Evolutionary conservation across 306 rosid genomes (phyloP).

Genomic region (Lablab purpureus): DNA sequence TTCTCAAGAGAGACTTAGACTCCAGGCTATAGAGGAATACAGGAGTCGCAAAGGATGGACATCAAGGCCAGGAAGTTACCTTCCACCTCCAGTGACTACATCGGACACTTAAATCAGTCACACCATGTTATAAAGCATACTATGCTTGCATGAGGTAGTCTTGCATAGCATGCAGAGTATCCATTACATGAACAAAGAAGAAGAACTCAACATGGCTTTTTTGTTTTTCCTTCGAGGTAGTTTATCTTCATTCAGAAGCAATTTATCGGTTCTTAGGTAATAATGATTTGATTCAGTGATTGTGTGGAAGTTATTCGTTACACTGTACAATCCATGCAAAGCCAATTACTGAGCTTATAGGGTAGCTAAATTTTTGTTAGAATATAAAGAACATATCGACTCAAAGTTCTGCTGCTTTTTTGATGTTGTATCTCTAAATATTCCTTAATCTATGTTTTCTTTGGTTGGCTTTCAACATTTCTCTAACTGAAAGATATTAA

Average conservation of each 20-base stretch:
- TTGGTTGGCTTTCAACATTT: not conserved
- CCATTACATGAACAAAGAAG: not conserved
- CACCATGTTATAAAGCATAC: conserved; percentile 17
- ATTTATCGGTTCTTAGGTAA: not conserved
- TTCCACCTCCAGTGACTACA: conserved; percentile 51
- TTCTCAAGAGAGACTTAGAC: conserved; percentile 83
- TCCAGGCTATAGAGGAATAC: conserved; percentile 84
- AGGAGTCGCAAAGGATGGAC: conserved; percentile 82
- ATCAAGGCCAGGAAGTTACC: conserved; percentile 82
- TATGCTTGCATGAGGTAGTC: not conserved
- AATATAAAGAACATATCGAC: not conserved
- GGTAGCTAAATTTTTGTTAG: conserved; percentile 13
- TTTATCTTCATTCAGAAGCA: conserved; percentile 30
- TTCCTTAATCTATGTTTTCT: conserved; percentile 25
- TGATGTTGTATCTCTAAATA: not conserved
- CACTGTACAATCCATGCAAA: conserved; percentile 18
- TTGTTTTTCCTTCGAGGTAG: conserved; percentile 22
- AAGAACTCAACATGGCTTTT: conserved; percentile 8
- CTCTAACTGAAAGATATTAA: not conserved
- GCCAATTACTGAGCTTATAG: conserved; percentile 12
- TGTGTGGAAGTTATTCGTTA: no score
- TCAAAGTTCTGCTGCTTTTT: conserved; percentile 10
- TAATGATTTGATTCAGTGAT: not conserved
- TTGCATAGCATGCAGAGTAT: conserved; percentile 1
- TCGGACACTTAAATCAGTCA: conserved; percentile 23